These are phyloP conservation scores for Sugiyamaella pinicola DNA, from an alignment of 1,139 yeast species.

Conservation along the genomic window DNA sequence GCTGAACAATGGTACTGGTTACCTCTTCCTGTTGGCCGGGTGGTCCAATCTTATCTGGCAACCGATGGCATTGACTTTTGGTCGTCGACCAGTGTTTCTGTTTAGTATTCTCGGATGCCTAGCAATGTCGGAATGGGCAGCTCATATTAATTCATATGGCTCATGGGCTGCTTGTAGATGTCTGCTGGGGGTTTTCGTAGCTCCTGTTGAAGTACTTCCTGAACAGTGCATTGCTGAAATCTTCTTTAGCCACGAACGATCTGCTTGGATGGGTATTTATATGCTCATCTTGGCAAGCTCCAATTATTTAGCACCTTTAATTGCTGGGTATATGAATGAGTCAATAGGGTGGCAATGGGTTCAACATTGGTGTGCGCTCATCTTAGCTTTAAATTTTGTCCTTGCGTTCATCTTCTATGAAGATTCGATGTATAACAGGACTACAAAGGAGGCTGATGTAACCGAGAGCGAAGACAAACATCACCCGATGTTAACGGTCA, in stretches of 20 bases:
- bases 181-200: slow-evolving; percentile 53
- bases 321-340: slow-evolving; percentile 69
- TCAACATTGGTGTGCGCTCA: slow-evolving; percentile 76
- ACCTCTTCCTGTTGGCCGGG: slow-evolving; percentile 52
- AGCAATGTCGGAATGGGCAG: slow-evolving; percentile 40
- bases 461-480: slow-evolving; percentile 21
- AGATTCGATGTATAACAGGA: slow-evolving; percentile 71
- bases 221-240: slow-evolving; percentile 47
- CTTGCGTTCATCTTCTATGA: slow-evolving; percentile 62
- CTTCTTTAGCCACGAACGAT: slow-evolving; percentile 75
- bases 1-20: slow-evolving; percentile 56
- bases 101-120: slow-evolving; percentile 45
- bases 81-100: slow-evolving; percentile 55
- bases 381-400: slow-evolving; percentile 58
- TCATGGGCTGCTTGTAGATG: slow-evolving; percentile 48
- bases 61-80: slow-evolving; percentile 56
- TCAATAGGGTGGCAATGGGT: slow-evolving; percentile 72
- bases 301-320: slow-evolving; percentile 73
- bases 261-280: slow-evolving; percentile 73
- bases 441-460: slow-evolving; percentile 29
- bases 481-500: slow-evolving; percentile 15
- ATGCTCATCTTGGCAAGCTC: slow-evolving; percentile 78
- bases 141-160: slow-evolving; percentile 36
- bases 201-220: slow-evolving; percentile 59
- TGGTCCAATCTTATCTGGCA: slow-evolving; percentile 53